Evolutionary conservation across 345 rosid genomes (phyloP).

Genomic region (Syzygium grande): DNA sequence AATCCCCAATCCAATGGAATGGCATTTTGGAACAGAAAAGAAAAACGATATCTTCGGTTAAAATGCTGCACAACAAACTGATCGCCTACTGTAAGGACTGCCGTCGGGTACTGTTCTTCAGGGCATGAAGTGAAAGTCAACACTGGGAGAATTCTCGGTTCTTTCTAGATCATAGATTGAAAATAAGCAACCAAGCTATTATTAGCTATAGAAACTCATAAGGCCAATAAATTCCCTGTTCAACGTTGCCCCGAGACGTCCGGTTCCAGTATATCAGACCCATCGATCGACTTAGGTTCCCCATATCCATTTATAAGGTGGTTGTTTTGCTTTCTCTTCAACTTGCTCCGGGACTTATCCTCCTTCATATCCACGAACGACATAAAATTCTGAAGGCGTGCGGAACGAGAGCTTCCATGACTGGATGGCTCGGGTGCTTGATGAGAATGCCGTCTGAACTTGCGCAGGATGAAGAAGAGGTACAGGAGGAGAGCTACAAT

Average conservation of each 20-base stretch:
- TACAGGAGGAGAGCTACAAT: constrained; percentile 50
- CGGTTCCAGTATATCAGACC: background rate
- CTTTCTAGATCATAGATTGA: background rate
- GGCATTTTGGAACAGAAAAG: too few relatives aligned
- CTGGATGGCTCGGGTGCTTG: constrained; percentile 27
- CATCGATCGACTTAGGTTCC: background rate
- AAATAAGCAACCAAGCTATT: background rate
- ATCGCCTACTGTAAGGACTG: background rate
- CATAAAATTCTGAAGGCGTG: constrained; percentile 49
- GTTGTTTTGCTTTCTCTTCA: constrained; percentile 48
- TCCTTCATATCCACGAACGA: constrained; percentile 60
- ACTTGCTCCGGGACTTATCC: constrained; percentile 26
- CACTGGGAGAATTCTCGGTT: background rate
- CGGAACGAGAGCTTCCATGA: constrained; percentile 24
- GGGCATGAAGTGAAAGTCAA: background rate
- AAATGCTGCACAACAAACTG: too few relatives aligned
- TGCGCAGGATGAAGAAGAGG: constrained; percentile 35
- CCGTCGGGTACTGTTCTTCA: background rate
- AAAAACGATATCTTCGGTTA: too few relatives aligned
- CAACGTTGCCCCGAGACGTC: background rate
- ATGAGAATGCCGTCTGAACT: constrained; percentile 25
- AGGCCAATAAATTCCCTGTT: background rate
- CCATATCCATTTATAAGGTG: background rate
- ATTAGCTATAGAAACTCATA: background rate
- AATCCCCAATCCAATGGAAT: too few relatives aligned